Evolutionary conservation across 2,329 filamentous ascomycete genomes (phyloP).

Genomic region (Bipolaris gigantea): DNA sequence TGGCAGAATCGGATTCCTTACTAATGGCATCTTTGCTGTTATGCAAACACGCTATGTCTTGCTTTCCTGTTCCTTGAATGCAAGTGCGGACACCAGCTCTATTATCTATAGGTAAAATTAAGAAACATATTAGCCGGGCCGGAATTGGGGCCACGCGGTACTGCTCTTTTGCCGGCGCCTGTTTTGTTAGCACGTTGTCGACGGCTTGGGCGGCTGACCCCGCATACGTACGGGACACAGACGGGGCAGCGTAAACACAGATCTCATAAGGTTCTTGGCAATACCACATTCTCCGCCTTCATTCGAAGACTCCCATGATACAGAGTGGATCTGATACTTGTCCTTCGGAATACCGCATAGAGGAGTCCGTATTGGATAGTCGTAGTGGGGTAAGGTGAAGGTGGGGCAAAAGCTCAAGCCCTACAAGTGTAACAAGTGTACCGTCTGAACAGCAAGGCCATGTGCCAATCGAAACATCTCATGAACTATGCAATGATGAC

Average conservation of each 20-base stretch:
- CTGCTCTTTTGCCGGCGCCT: constrained; percentile 16
- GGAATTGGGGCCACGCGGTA: background rate
- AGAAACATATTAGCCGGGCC: constrained; percentile 9
- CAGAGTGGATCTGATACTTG: background rate
- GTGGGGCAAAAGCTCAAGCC: background rate
- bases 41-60: background rate
- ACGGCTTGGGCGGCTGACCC: background rate
- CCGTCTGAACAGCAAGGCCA: background rate
- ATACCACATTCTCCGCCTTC: background rate
- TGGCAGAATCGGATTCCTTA: constrained; percentile 57
- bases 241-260: too few relatives aligned
- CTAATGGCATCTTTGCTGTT: constrained; percentile 32
- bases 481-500: background rate
- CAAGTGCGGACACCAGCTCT: background rate
- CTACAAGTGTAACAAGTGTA: background rate
- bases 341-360: background rate
- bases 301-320: background rate
- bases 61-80: background rate
- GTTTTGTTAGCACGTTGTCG: constrained; percentile 1
- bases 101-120: background rate
- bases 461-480: background rate
- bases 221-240: background rate
- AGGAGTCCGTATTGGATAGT: background rate
- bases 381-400: background rate
- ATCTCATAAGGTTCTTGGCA: too few relatives aligned